Evolutionary conservation across 129 eudicot genomes (phyloP).

Genomic region (Ambrosia trifida): DNA sequence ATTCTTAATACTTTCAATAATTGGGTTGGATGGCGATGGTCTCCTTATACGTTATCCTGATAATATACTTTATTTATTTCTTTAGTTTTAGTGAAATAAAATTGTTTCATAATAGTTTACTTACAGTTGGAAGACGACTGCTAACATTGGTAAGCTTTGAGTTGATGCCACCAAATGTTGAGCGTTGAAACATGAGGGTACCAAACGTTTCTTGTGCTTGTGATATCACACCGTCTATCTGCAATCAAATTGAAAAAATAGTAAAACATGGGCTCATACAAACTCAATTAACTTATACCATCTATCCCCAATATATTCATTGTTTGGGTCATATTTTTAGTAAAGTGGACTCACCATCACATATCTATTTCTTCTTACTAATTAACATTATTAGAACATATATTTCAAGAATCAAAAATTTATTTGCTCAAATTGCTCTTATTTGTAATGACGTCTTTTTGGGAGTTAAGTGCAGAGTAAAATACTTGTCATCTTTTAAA

Average conservation of each 20-base stretch:
- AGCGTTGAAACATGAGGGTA: slow-evolving; percentile 83
- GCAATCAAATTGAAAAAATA: slow-evolving; percentile 26
- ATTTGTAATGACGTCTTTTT: background rate
- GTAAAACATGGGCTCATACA: slow-evolving; percentile 8
- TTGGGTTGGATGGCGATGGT: background rate
- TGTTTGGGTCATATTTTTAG: background rate
- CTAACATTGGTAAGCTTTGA: slow-evolving; percentile 93
- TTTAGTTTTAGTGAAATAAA: background rate
- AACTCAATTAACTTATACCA: background rate
- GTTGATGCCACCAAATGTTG: slow-evolving; percentile 95
- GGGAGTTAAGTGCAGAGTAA: background rate
- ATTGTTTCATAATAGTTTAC: slow-evolving; percentile 19
- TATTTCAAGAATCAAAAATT: slow-evolving; percentile 1
- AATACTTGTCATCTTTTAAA: background rate
- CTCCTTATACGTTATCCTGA: background rate
- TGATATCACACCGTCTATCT: slow-evolving; percentile 92
- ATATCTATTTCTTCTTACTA: background rate
- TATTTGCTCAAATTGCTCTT: background rate
- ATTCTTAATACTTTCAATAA: background rate
- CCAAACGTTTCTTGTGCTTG: slow-evolving; percentile 96
- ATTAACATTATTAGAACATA: background rate
- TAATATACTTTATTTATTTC: background rate
- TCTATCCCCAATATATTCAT: background rate
- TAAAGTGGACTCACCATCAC: background rate
- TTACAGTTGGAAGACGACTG: slow-evolving; percentile 97